Base-by-base conservation (phyloP, 2,329 filamentous ascomycete genomes). In the Tolypocladium inflatum region DNA sequence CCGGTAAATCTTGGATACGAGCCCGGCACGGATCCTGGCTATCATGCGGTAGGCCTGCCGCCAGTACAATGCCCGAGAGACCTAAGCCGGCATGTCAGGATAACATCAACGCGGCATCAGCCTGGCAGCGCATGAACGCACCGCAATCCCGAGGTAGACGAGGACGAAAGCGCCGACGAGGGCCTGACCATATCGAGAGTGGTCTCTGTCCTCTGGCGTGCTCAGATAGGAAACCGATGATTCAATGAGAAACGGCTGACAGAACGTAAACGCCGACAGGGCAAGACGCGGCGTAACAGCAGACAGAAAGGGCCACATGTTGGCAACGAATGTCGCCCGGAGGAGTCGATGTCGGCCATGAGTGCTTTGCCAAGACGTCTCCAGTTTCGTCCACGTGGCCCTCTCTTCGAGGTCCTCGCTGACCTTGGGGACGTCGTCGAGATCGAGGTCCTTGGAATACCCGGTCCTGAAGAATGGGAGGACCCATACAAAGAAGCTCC, bases 221-320 rank as follows among this genome's bases (percentile, higher is more conserved):
- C 37, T 23, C 8, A 56, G 17, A 35, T 56, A 15, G 2, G 43
- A 8, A 23, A 56, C 42, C 4, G 55, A 38, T 2, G 42, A 38
- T 23, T 56, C 55, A 15, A 56, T 52, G 19, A 56, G 55, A 26
- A 56, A 56, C 19, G 55, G 55, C 43, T 56, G 55, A 37, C 55
- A 56, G 21, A 56, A 41, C 13, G 42, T 56, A 35, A 56, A 56
- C 1, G 42, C 42, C 35, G 55, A 38, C 13, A 56, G 9, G 19
- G 45, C 42, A n/a, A 56, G 42, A 2, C 55, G 45, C 4, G 55
- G 55, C 19, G 45, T 30, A 19, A 56, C 55, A 6, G 55, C 55
- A 26, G 55, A 45, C n/a, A 45, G 2, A 33, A 50, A 30, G 4
- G n/a, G 17, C 26, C 26, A 13, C 33, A 23, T 37, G 42, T 56